Base-by-base conservation (phyloP, 1,139 yeast genomes). In the Saccharomyces hybrid region DNA sequence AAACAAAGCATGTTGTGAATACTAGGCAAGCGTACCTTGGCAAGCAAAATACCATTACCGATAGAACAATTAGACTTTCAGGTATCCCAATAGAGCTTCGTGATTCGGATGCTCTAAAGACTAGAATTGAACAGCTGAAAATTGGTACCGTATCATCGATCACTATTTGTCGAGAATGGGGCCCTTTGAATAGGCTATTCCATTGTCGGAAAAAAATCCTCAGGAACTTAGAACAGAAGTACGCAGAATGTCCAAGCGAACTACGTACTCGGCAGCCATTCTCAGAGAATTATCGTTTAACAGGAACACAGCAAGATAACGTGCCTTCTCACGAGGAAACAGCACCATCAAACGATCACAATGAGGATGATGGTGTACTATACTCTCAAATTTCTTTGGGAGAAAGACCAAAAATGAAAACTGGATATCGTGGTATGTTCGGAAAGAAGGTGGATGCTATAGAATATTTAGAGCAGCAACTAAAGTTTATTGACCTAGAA, bases 61-160 rank as follows among this genome's bases (percentile, higher is more conserved):
- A 93, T 74, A 77, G 97, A 64, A 93, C 99, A 0, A 87, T 93
- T 54, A 75, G 95, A 56, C 71, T 93, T 27, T 86, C 95, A 48
- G 98, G 98, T 0, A 88, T 93, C n/a, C 97, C 98, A 0, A 85
- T 88, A 0, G 83, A 84, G 51, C 73, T 90, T 44, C 75, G 97
- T 55, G 83, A 83, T 53, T 93, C 84, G 60, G 77, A 78, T 26
- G 82, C 80, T 12, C 73, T 93, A 61, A 83, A 80, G 56, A 78
- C 82, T 48, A 93, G 88, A 65, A 84, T 93, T 38, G 95, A 88
- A 61, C 78, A 79, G 16, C 73, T 91, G 49, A 85, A 86, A 27
- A 85, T 91, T 49, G 97, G 97, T 1, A 83, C 80, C 57, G 96
- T 91, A 0, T 80, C 86, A 31, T 77, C 85, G 0, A 78, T 91